Percentiles rank a stretch among this genome's conserved stretches.
phyloP scores from a whole-genome alignment of 257 asterid genomes.

The Mitragyna speciosa region DNA sequence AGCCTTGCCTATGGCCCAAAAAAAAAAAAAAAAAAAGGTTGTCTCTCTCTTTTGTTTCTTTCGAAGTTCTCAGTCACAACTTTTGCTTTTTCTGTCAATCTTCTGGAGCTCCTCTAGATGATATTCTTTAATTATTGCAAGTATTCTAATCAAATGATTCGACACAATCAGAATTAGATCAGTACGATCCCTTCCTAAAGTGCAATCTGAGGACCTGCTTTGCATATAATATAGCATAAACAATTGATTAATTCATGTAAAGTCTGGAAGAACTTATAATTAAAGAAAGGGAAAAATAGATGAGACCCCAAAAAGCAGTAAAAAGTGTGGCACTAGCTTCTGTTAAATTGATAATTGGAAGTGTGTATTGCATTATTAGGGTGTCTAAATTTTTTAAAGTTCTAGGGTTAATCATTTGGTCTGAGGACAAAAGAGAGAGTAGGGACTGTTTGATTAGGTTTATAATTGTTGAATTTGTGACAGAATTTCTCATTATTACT shows the following conservation, averaged over 20 bases:
- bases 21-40: too few relatives aligned
- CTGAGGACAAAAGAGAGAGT: conserved; percentile 24
- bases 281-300: neutral
- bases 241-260: neutral
- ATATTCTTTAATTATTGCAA: neutral
- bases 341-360: neutral
- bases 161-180: neutral
- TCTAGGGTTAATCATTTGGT: conserved; percentile 30
- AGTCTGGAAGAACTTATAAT: neutral
- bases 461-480: conserved; percentile 24
- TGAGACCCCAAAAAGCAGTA: neutral
- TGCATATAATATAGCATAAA: neutral
- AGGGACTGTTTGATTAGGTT: conserved; percentile 5
- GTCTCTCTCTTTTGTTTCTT: conserved; percentile 10
- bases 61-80: conserved; percentile 12
- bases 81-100: conserved; percentile 2
- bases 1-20: neutral
- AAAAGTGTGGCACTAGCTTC: neutral
- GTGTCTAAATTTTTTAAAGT: neutral
- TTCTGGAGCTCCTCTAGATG: conserved; percentile 3
- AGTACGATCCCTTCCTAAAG: neutral
- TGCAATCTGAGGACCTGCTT: neutral
- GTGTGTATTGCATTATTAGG: neutral
- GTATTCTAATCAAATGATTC: neutral
- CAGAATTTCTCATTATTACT: conserved; percentile 15